A percentile compares a stretch with the other conserved stretches of the same genome.
Evolutionary conservation across 768 basidiomycete genomes (phyloP).

Genomic region (Tylopilus cervinicoccineus): DNA sequence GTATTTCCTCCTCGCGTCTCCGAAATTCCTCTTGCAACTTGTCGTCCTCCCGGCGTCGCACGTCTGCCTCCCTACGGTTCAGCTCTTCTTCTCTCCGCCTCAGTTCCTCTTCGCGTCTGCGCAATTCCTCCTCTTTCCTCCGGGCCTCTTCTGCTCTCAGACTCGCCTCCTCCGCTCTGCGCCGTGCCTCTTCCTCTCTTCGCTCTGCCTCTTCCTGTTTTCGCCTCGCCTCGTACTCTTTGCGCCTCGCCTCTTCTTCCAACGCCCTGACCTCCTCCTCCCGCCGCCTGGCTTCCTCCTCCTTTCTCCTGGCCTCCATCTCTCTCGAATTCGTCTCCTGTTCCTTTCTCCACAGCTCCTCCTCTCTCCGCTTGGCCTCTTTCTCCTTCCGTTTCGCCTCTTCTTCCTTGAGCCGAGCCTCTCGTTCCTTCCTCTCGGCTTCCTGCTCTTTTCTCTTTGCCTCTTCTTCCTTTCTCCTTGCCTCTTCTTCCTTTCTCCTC

Average conservation of each 20-base stretch:
- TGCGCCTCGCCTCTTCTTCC: slow-evolving; percentile 25
- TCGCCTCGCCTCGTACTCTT: slow-evolving; percentile 28
- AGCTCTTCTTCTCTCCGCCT: slow-evolving; percentile 32
- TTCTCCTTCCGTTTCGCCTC: slow-evolving; percentile 30
- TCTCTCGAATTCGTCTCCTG: slow-evolving; percentile 27
- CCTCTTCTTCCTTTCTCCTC: slow-evolving; percentile 29
- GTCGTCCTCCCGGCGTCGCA: slow-evolving; percentile 28
- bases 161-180: slow-evolving; percentile 25
- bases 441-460: slow-evolving; percentile 19
- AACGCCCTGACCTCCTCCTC: slow-evolving; percentile 26
- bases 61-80: slow-evolving; percentile 28
- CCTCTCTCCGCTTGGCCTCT: slow-evolving; percentile 19
- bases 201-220: slow-evolving; percentile 27
- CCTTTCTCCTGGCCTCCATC: slow-evolving; percentile 24
- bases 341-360: slow-evolving; percentile 21
- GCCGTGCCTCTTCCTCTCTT: slow-evolving; percentile 31
- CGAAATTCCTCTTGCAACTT: slow-evolving; percentile 26
- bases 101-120: slow-evolving; percentile 26
- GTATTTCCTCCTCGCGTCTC: slow-evolving; percentile 31
- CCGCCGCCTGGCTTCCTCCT: slow-evolving; percentile 26
- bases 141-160: slow-evolving; percentile 21
- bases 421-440: slow-evolving; percentile 18
- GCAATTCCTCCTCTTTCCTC: slow-evolving; percentile 25
- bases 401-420: slow-evolving; percentile 19
- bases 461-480: slow-evolving; percentile 27